Percentiles rank a stretch among this genome's conserved stretches.
phyloP scores from a whole-genome alignment of 257 asterid species.

The Knoxia roxburghii region DNA sequence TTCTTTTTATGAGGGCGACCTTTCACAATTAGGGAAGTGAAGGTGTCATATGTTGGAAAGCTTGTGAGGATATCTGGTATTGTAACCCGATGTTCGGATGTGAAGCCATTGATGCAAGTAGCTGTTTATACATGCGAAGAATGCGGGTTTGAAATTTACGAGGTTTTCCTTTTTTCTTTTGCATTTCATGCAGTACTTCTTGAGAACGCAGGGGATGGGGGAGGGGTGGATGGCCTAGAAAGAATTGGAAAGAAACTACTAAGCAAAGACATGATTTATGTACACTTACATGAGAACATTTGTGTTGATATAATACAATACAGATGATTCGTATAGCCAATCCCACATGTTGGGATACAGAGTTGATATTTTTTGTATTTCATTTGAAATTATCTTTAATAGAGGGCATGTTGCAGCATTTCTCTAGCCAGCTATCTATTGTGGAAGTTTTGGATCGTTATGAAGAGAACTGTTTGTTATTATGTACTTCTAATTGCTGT shows the following conservation, averaged over 20 bases:
- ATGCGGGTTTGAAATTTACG: slow-evolving; percentile 96
- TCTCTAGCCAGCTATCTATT: not conserved
- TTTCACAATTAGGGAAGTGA: slow-evolving; percentile 92
- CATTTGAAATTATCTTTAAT: not conserved
- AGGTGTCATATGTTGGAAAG: slow-evolving; percentile 86
- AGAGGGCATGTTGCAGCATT: not conserved
- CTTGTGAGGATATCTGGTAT: slow-evolving; percentile 89
- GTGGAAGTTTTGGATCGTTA: slow-evolving; percentile 1
- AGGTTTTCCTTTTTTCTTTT: too few species aligned
- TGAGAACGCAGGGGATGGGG: too few species aligned
- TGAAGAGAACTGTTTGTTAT: slow-evolving; percentile 4
- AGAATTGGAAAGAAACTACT: too few species aligned
- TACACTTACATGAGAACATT: too few species aligned
- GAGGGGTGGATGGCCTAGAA: too few species aligned
- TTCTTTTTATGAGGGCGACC: too few species aligned
- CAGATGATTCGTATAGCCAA: too few species aligned
- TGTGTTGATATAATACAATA: too few species aligned
- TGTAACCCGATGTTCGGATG: slow-evolving; percentile 94
- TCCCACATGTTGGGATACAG: too few species aligned
- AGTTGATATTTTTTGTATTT: too few species aligned
- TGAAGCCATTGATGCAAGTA: slow-evolving; percentile 95
- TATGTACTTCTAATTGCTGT: not conserved
- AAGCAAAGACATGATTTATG: too few species aligned
- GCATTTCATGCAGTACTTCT: not conserved
- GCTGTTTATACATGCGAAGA: slow-evolving; percentile 98